A percentile compares a stretch with the other conserved stretches of the same genome.
phyloP scores from a whole-genome alignment of 2,329 filamentous ascomycete genomes.

The Colletotrichum orchidophilum region DNA sequence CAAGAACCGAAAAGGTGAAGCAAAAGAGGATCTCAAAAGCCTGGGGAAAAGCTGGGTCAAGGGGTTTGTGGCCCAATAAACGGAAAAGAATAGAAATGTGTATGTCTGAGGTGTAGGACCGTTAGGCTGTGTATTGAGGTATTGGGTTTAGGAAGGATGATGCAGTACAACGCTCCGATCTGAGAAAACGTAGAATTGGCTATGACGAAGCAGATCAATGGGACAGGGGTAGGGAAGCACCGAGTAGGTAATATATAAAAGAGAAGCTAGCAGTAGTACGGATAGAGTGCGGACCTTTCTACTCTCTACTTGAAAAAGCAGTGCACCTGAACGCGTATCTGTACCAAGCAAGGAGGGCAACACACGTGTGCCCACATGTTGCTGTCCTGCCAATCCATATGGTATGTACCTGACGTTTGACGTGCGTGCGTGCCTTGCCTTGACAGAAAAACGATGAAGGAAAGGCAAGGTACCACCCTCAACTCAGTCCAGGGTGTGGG shows the following conservation, averaged over 20 bases:
- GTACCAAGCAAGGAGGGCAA: constrained; percentile 2
- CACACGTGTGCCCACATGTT: constrained; percentile 10
- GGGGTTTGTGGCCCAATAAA: not conserved
- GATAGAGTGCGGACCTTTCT: constrained; percentile 4
- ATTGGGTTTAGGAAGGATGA: constrained; percentile 7
- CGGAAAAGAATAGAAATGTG: not conserved
- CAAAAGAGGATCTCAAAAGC: not conserved
- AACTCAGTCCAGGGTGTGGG: not conserved
- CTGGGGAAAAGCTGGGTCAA: constrained; percentile 10
- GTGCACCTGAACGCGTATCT: not conserved
- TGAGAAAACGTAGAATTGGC: not conserved
- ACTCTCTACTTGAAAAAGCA: not conserved
- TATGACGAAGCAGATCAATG: not conserved
- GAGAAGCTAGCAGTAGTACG: not conserved
- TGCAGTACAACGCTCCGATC: constrained; percentile 7
- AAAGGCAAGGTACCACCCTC: constrained; percentile 4
- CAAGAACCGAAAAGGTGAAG: not conserved
- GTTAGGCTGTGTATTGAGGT: not conserved
- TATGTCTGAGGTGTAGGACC: not conserved
- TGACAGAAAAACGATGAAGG: not conserved
- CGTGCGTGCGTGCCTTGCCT: constrained; percentile 9
- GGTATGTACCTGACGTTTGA: not conserved
- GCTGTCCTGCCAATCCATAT: not conserved
- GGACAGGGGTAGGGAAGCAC: constrained; percentile 16
- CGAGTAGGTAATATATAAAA: constrained; percentile 17